Evolutionary conservation across 257 asterid genomes (phyloP).

Genomic region (Petrea volubilis): DNA sequence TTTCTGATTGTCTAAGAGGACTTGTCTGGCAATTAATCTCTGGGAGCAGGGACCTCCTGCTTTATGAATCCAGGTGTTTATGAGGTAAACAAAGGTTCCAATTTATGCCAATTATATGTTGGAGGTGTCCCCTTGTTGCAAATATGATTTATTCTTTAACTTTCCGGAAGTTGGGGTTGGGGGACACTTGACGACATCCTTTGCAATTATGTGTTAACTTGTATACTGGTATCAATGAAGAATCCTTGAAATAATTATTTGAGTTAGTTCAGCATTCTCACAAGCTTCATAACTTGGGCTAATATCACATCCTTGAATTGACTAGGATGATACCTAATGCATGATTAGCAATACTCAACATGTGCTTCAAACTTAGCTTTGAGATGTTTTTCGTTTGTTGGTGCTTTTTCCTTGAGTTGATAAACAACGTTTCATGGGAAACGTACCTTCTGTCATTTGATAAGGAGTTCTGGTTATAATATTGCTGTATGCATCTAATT

Average conservation of each 20-base stretch:
- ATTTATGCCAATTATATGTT: background rate
- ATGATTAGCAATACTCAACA: background rate
- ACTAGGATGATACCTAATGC: background rate
- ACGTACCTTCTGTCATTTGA: background rate
- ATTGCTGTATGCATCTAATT: background rate
- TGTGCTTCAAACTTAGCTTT: background rate
- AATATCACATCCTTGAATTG: conserved; percentile 14
- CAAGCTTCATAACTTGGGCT: background rate
- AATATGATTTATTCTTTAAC: background rate
- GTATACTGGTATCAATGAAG: background rate
- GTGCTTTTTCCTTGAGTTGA: background rate
- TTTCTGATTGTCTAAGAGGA: conserved; percentile 98
- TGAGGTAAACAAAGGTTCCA: conserved; percentile 84
- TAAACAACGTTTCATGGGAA: background rate
- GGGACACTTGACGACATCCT: background rate
- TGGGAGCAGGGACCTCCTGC: conserved; percentile 97
- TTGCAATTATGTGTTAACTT: background rate
- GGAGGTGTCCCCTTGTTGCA: background rate
- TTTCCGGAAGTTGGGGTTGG: too few species aligned
- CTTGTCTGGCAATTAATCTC: conserved; percentile 98
- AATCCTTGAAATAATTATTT: background rate
- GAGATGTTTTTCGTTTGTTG: background rate
- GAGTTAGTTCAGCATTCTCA: background rate
- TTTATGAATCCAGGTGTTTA: conserved; percentile 98
- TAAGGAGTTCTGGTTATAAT: background rate